phyloP scores from a whole-genome alignment of 2,329 filamentous ascomycete genomes.

The Aspergillus sp. region DNA sequence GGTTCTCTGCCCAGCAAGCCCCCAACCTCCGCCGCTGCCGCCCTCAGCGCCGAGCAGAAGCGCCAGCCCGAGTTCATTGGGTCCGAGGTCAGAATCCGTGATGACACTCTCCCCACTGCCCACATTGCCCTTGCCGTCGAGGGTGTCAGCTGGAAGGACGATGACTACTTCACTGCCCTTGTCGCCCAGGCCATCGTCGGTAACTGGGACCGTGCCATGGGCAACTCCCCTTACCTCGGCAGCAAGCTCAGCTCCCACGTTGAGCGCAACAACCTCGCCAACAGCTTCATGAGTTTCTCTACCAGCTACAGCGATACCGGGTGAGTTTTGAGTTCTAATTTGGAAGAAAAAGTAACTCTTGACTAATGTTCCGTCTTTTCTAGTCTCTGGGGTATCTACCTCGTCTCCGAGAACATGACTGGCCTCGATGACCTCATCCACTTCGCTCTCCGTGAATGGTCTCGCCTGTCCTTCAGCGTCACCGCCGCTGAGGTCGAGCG shows the following conservation, averaged over 20 bases:
- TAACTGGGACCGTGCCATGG: slow-evolving; percentile 99
- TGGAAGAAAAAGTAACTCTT: too few species aligned
- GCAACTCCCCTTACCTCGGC: slow-evolving; percentile 93
- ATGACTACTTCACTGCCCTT: slow-evolving; percentile 97
- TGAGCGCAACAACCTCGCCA: slow-evolving; percentile 91
- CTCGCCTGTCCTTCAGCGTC: slow-evolving; percentile 86
- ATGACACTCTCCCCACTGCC: slow-evolving; percentile 93
- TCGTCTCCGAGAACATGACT: slow-evolving; percentile 86
- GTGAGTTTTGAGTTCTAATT: slow-evolving; percentile 54
- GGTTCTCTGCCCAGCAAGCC: slow-evolving; percentile 72
- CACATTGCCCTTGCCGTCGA: slow-evolving; percentile 98
- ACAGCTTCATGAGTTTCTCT: slow-evolving; percentile 99
- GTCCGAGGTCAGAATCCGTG: slow-evolving; percentile 91
- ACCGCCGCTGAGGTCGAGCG: slow-evolving; percentile 90
- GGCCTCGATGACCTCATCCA: slow-evolving; percentile 93
- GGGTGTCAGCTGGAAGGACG: slow-evolving; percentile 99
- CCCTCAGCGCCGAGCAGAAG: slow-evolving; percentile 72
- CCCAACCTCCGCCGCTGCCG: slow-evolving; percentile 70
- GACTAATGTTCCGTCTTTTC: background rate
- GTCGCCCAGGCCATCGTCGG: slow-evolving; percentile 98
- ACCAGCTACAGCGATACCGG: slow-evolving; percentile 99
- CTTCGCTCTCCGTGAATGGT: slow-evolving; percentile 98
- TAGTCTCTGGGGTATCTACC: slow-evolving; percentile 99
- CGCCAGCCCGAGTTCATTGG: slow-evolving; percentile 91
- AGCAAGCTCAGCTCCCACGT: slow-evolving; percentile 97